Conservation (phyloP, 106 monocot species). For the Iris macrosiphon region DNA sequence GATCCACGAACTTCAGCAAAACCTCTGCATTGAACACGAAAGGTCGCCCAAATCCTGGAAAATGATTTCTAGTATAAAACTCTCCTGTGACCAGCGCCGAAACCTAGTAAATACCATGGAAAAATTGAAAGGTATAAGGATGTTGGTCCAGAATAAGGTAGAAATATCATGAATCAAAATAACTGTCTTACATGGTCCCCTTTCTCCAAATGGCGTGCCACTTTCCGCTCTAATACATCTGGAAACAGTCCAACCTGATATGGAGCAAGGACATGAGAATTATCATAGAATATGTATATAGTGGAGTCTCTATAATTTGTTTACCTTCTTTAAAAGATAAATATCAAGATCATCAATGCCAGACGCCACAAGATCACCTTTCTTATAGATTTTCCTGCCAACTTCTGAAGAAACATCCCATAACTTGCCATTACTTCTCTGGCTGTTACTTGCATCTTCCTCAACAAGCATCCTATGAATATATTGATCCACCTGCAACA, state of each 20-base stretch:
- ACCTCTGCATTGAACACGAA: slow-evolving; percentile 86
- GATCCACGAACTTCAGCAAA: slow-evolving; percentile 73
- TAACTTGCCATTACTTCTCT: slow-evolving; percentile 23
- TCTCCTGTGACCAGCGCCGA: slow-evolving; percentile 90
- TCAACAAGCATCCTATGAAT: slow-evolving; percentile 92
- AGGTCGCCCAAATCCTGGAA: slow-evolving; percentile 93
- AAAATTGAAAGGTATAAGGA: slow-evolving; percentile 10
- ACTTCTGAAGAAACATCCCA: slow-evolving; percentile 44
- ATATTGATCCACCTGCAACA: slow-evolving; percentile 70
- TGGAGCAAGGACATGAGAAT: slow-evolving; percentile 1
- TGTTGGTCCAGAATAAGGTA: background rate
- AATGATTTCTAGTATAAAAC: slow-evolving; percentile 93
- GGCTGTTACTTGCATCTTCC: slow-evolving; percentile 39
- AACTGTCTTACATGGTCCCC: slow-evolving; percentile 69
- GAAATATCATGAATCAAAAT: slow-evolving; percentile 13
- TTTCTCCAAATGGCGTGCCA: slow-evolving; percentile 56
- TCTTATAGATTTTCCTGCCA: slow-evolving; percentile 61
- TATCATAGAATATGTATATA: background rate
- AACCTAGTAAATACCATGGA: slow-evolving; percentile 38
- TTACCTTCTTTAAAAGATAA: slow-evolving; percentile 90
- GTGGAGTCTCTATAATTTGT: too few species aligned
- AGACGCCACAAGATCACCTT: slow-evolving; percentile 64
- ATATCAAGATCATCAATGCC: slow-evolving; percentile 51
- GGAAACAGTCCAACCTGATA: slow-evolving; percentile 96
- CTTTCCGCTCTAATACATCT: slow-evolving; percentile 83